Base-by-base conservation (phyloP, 306 rosid species). In the Lupinus albus region DNA sequence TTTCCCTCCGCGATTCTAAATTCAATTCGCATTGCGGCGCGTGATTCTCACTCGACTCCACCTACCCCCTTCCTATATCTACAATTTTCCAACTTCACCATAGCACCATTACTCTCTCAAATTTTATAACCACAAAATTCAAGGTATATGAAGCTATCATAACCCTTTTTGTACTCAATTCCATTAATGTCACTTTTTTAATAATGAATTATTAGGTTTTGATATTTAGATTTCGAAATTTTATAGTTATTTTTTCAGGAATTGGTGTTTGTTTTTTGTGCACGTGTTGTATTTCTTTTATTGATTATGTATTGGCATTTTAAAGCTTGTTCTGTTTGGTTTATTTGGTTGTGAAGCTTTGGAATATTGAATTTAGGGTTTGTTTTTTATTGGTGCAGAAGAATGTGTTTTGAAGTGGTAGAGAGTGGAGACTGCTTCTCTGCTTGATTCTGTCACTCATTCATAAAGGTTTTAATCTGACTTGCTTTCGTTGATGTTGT, bases 1-100 rank as follows among this genome's bases (percentile, higher is more conserved):
- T 81, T 81, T 82, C 76, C 84, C 78, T 79, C 68, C 39, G n/a
- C 11, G 60, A 89, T 76, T 87, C 95, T 82, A 69, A 47, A 70
- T 42, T 42, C 10, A 11, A 42, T 6, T 79, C 48, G 57, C 67
- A 35, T 74, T 58, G 58, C n/a, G 59, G 45, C 78, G 85, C 82
- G 83, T 84, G 83, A 10, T 41, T 44, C 17, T 0, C 80, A 75
- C 90, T 76, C 78, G 32, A 50, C 32, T 11, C 4, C 4, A 61
- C 15, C 8, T 13, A 42, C 64, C 41, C 58, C 21, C 7, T 13
- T 12, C 54, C 25, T 16, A 25, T 18, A 65, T 8, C 58, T 30
- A 28, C 67, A 48, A 32, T 67, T 54, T 51, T 64, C 67, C 32
- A 55, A 38, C 39, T 71, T 68, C 14, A 70, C 48, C 65, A 61